Base-by-base conservation (phyloP, 495 filamentous ascomycete species). In the Penicillium cinerascens region DNA sequence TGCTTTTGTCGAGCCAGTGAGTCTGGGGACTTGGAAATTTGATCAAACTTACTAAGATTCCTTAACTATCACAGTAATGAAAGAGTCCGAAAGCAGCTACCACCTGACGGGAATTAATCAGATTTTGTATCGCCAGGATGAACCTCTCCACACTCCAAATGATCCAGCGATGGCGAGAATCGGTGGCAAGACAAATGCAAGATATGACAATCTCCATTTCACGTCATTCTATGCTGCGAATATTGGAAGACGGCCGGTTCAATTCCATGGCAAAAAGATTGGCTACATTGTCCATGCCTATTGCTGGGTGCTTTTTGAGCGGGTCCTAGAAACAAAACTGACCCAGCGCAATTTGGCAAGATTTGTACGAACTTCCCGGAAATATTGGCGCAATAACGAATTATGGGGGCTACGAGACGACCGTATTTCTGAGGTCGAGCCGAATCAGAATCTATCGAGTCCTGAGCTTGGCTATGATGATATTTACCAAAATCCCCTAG, bases 401-500 rank as follows among this genome's bases (percentile, higher is more conserved):
- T 22, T n/a, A n/a, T 48, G 13, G 17, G 33, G 37, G 13, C 15
- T 42, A 16, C 0, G 1, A 0, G 37, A 45, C 37, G 17, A 38
- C 21, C 4, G 15, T 27, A 15, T 17, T 44, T 6, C 5, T 3
- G 23, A 10, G 29, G 41, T 40, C 22, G n/a, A n/a, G 25, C 49
- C 49, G 21, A 41, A 5, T 4, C 36, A 47, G 36, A 21, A 13
- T 33, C 17, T 21, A 42, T n/a, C n/a, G n/a, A 21, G 11, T 33
- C 22, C 42, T 29, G 15, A 16, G n/a, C 21, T 21, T 29, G 29
- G 18, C 10, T 44, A 22, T 35, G 46, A 22, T 35, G 46, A 55
- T 44, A 36, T 55, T 29, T 49, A 25, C 26, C 33, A 46, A 11
- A 55, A 40, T 46, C 52, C 52, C 27, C 33, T 56, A 5, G n/a